Conservation (phyloP, 192 early-diverging fungal species). For the Podila horticola region DNA sequence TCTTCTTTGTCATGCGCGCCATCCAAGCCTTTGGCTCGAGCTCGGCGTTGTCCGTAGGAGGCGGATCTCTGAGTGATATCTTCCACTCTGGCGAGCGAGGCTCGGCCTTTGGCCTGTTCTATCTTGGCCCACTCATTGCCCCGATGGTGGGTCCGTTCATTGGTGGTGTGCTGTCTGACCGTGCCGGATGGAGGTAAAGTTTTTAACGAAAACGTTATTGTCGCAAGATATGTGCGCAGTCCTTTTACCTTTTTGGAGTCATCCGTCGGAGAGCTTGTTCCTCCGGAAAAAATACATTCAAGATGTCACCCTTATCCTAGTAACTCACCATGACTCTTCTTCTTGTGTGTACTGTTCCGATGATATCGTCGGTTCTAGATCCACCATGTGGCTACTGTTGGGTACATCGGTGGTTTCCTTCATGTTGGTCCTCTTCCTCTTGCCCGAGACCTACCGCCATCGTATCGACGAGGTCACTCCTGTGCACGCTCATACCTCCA, state of each 20-base stretch:
- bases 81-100: conserved; percentile 51
- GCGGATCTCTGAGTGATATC: conserved; percentile 49
- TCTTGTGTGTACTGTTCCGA: not conserved
- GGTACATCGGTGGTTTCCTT: conserved; percentile 30
- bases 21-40: conserved; percentile 52
- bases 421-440: conserved; percentile 44
- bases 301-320: too few species aligned
- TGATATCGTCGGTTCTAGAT: conserved; percentile 6
- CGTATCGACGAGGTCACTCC: conserved; percentile 48
- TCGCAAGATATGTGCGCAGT: too few species aligned
- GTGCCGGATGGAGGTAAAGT: conserved; percentile 35
- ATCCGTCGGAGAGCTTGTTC: too few species aligned
- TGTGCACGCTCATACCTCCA: conserved; percentile 4
- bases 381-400: conserved; percentile 45
- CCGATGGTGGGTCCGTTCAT: conserved; percentile 55
- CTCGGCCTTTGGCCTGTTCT: conserved; percentile 47
- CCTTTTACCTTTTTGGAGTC: too few species aligned
- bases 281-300: too few species aligned
- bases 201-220: not conserved
- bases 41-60: conserved; percentile 44
- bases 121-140: conserved; percentile 44
- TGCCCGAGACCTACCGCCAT: conserved; percentile 58
- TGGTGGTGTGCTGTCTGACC: conserved; percentile 40
- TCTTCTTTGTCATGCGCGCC: conserved; percentile 52
- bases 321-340: too few species aligned